phyloP scores from a whole-genome alignment of 1,284 basidiomycete species.

The Macrocybe sp. region DNA sequence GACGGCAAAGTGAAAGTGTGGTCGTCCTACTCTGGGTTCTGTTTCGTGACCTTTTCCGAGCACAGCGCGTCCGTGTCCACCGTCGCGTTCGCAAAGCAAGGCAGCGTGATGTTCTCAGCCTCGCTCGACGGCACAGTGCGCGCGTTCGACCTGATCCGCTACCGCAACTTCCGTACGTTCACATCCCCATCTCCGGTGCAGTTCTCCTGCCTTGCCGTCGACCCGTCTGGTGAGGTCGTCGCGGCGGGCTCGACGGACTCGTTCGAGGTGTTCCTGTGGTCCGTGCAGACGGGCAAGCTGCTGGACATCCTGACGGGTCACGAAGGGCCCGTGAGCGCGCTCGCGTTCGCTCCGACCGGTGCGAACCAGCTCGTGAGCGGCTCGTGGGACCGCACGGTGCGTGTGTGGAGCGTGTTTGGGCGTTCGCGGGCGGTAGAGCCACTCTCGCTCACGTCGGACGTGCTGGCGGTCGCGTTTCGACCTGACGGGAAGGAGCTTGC shows the following conservation, averaged over 20 bases:
- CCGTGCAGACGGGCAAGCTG: constrained; percentile 95
- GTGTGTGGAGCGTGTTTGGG: constrained; percentile 94
- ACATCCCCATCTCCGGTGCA: constrained; percentile 96
- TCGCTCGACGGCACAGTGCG: constrained; percentile 97
- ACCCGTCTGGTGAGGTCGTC: constrained; percentile 94
- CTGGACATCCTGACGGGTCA: constrained; percentile 93
- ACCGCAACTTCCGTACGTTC: constrained; percentile 98
- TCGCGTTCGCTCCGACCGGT: constrained; percentile 89
- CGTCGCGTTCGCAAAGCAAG: constrained; percentile 93
- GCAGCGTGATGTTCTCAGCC: constrained; percentile 92
- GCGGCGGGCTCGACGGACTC: constrained; percentile 93
- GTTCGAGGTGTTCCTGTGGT: constrained; percentile 98
- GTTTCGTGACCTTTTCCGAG: constrained; percentile 96
- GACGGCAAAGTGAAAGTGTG: constrained; percentile 99
- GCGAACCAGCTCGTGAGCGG: constrained; percentile 87
- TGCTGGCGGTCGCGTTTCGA: constrained; percentile 84
- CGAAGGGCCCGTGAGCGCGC: constrained; percentile 85
- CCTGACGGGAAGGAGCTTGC: constrained; percentile 94
- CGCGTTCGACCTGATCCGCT: constrained; percentile 94
- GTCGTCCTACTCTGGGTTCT: constrained; percentile 94
- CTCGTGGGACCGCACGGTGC: constrained; percentile 92
- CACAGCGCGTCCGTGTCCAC: constrained; percentile 86
- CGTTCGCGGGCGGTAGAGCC: constrained; percentile 89
- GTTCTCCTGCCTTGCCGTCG: constrained; percentile 93
- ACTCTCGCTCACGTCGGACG: constrained; percentile 80